Evolutionary conservation across 2,329 filamentous ascomycete species (phyloP), one percentile per base, ranked within the genome.

Genomic region (Parastagonospora nodorum): DNA sequence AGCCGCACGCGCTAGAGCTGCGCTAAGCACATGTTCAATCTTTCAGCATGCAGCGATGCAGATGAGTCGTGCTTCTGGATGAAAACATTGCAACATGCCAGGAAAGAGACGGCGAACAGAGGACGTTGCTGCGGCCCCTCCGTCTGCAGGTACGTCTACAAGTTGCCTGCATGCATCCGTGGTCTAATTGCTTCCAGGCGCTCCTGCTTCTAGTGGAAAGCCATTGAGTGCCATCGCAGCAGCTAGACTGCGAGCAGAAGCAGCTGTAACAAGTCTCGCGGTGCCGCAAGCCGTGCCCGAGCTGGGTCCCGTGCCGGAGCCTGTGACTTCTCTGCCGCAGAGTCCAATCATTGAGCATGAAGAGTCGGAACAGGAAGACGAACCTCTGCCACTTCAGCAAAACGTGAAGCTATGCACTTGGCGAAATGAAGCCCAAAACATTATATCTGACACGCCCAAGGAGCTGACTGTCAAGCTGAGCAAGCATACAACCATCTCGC

Each of bases 401-500:
- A 69, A 64, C 36, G 12, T 66, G 16, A 66, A 67, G 43, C 61
- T 73, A 27, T 69, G 68, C 57, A 70, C 57, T 29, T 73, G 69
- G 69, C 61, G 61, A 27, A 61, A 62, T 36, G 49, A 61, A 4
- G 36, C 51, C 0, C 50, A 53, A 28, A 57, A 66, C 29, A 51
- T 72, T 12, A 48, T 67, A 2, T 55, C 57, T 9, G 64, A 69
- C 37, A 64, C 58, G 30, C 44, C 61, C 11, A 43, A 59, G 24
- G 58, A 70, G 19, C 52, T 73, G 8, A 65, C 57, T 19, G 55
- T 70, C 40, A 59, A 53, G 9, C 47, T 72, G 32, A 56, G 64
- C 16, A 69, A 71, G 28, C 71, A 68, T 29, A 41, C 76, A 7
- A 74, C 65, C 7, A 66, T 75, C 30, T 65, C 72, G 2, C 64